Evolutionary conservation across 768 basidiomycete species (phyloP).

Genomic region (Suillus occidentalis): DNA sequence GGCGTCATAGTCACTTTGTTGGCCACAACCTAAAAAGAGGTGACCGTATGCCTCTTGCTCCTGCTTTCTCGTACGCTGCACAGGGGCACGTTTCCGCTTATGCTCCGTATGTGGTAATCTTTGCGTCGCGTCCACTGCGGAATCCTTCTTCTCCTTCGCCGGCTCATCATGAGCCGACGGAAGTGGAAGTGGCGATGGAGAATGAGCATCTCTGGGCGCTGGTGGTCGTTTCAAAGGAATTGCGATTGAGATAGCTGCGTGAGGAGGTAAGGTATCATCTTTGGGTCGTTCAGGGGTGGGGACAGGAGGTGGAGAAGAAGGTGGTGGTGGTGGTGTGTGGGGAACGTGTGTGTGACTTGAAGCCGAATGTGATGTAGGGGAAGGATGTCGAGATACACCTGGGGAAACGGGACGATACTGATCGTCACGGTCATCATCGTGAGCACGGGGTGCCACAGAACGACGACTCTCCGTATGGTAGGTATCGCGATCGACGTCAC

Average conservation of each 20-base stretch:
- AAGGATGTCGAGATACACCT: constrained; percentile 16
- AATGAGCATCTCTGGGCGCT: constrained; percentile 47
- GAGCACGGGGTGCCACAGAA: constrained; percentile 14
- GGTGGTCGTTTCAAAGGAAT: constrained; percentile 45
- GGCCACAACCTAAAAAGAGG: constrained; percentile 66
- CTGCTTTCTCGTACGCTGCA: constrained; percentile 57
- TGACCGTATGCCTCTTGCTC: constrained; percentile 70
- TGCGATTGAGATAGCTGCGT: constrained; percentile 40
- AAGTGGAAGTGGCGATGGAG: constrained; percentile 41
- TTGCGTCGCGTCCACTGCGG: constrained; percentile 6
- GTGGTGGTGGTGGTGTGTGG: constrained; percentile 23
- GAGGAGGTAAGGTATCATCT: constrained; percentile 37
- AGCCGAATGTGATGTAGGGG: constrained; percentile 11
- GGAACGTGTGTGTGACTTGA: constrained; percentile 6
- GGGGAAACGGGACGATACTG: constrained; percentile 25
- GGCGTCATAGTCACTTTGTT: constrained; percentile 73
- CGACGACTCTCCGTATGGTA: constrained; percentile 3
- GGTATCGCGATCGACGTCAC: constrained; percentile 9
- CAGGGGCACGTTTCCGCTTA: constrained; percentile 41
- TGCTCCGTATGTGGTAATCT: constrained; percentile 4
- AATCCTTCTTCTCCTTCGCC: constrained; percentile 26
- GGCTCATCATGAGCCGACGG: constrained; percentile 32
- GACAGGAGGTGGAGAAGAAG: constrained; percentile 34
- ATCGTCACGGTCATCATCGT: constrained; percentile 10
- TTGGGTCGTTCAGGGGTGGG: constrained; percentile 36